These are phyloP conservation scores for Rauvolfia tetraphylla DNA, from an alignment of 257 asterid genomes.

Conservation along the genomic window DNA sequence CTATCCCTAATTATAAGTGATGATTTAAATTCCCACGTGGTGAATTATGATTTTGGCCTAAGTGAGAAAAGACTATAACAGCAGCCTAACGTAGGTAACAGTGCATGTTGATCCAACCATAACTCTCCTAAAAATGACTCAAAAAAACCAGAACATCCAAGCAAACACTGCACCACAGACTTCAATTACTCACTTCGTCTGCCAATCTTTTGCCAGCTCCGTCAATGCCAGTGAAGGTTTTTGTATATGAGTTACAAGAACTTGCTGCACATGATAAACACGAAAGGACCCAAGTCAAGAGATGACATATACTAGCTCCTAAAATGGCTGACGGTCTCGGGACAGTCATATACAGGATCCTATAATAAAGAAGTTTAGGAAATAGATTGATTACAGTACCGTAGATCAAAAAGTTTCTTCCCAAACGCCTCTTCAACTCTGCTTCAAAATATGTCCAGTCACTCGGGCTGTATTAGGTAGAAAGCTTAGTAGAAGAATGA, in stretches of 20 bases:
- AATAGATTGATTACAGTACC: conserved; percentile 35
- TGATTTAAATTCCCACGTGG: not conserved
- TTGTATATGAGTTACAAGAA: conserved; percentile 74
- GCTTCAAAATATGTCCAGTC: conserved; percentile 87
- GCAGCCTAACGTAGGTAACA: not conserved
- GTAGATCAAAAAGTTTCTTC: conserved; percentile 60
- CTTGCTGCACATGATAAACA: conserved; percentile 52
- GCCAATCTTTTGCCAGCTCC: conserved; percentile 91
- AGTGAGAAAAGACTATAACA: not conserved
- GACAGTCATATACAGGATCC: not conserved
- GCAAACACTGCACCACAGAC: not conserved
- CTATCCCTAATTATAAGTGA: not conserved
- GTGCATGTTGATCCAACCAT: not conserved
- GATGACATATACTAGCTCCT: not conserved
- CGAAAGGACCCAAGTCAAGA: conserved; percentile 6
- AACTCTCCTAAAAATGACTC: not conserved
- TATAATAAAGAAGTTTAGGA: not conserved
- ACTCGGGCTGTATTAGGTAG: conserved; percentile 61
- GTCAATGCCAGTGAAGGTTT: conserved; percentile 87
- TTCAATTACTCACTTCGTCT: conserved; percentile 67
- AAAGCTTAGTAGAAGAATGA: conserved; percentile 23
- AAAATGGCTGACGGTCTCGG: not conserved
- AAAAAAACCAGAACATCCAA: not conserved
- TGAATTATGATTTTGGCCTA: not conserved
- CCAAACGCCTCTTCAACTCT: conserved; percentile 72